Conservation (phyloP, 176 grass and related monocot species). For the Triticum dicoccoides region DNA sequence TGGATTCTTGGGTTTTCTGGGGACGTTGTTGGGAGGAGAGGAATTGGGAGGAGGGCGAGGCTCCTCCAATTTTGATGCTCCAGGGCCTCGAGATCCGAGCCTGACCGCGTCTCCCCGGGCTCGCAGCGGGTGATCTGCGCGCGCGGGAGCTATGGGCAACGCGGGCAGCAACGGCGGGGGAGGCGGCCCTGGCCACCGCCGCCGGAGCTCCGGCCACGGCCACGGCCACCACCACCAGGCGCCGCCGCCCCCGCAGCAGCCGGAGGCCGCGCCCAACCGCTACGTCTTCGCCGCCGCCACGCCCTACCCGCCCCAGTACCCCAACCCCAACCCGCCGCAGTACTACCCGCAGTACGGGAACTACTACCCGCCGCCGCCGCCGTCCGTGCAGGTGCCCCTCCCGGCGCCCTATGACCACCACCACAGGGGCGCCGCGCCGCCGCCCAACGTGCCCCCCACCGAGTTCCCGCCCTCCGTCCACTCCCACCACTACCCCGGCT, state of each 20-base stretch:
- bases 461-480: slow-evolving; percentile 42
- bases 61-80: slow-evolving; percentile 33
- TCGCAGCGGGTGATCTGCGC: slow-evolving; percentile 19
- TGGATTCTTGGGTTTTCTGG: background rate
- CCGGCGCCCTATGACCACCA: slow-evolving; percentile 80
- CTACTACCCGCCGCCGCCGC: slow-evolving; percentile 63
- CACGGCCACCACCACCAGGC: slow-evolving; percentile 53
- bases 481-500: slow-evolving; percentile 51
- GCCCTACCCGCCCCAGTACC: slow-evolving; percentile 81
- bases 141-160: slow-evolving; percentile 42
- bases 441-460: slow-evolving; percentile 19
- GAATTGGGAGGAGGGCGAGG: background rate
- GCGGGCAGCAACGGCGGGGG: slow-evolving; percentile 55
- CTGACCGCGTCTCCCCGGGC: background rate
- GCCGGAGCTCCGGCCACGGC: slow-evolving; percentile 55
- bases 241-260: slow-evolving; percentile 36
- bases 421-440: slow-evolving; percentile 39
- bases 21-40: background rate
- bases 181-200: slow-evolving; percentile 58
- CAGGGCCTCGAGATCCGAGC: slow-evolving; percentile 28
- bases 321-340: slow-evolving; percentile 73
- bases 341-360: slow-evolving; percentile 73
- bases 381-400: slow-evolving; percentile 59
- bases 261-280: slow-evolving; percentile 55
- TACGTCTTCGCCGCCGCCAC: slow-evolving; percentile 95